Evolutionary conservation across 192 early-diverging fungal genomes (phyloP).

Genomic region (Coemansia sp.): DNA sequence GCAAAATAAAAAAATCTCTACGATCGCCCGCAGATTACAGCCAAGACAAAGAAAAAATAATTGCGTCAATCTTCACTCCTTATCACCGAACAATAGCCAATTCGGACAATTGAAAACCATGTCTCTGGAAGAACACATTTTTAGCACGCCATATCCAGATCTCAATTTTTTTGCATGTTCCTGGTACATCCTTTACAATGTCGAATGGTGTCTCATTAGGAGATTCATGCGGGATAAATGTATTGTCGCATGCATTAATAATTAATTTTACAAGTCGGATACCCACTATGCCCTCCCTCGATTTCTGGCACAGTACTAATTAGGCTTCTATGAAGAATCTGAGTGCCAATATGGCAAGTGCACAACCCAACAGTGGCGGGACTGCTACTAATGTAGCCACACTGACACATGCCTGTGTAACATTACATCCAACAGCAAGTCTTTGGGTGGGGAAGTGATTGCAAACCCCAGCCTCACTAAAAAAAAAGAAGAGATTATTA

Average conservation of each 20-base stretch:
- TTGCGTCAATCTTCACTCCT: neutral
- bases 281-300: neutral
- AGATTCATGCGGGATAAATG: neutral
- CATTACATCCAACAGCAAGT: neutral
- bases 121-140: neutral
- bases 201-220: neutral
- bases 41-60: neutral
- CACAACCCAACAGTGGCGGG: neutral
- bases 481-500: neutral
- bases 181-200: neutral
- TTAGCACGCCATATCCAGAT: neutral
- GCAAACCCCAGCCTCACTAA: neutral
- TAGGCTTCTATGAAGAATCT: neutral
- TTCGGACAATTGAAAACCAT: neutral
- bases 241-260: slow-evolving; percentile 1
- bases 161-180: neutral
- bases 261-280: neutral
- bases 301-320: neutral
- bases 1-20: neutral
- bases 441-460: neutral
- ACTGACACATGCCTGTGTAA: neutral
- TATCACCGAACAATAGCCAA: neutral
- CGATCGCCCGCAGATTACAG: neutral
- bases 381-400: neutral
- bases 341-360: slow-evolving; percentile 1